Base-by-base conservation (phyloP, 352 stramenopile genomes). In the Phytopythium sindhum region DNA sequence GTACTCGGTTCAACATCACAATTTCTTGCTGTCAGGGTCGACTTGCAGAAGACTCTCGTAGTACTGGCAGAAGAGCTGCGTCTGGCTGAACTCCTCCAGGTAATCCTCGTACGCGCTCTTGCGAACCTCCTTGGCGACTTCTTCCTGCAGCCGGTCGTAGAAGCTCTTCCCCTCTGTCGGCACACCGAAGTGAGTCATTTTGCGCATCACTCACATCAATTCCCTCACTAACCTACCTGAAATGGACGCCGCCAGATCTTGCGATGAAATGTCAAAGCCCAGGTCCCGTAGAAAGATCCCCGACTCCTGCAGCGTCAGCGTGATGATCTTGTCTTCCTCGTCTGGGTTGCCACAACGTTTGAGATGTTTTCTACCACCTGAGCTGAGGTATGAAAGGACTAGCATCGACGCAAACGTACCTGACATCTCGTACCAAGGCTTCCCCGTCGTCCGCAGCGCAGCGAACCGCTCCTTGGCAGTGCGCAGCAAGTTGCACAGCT, bases 1-100 rank as follows among this genome's bases (percentile, higher is more conserved):
- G 42, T 12, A 47, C 11, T 44, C 14, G 35, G 14, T 14, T 50
- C 54, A 31, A 19, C 14, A 5, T 60, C 29, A 61, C 23, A 61
- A 58, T 57, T 72, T 66, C 61, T 33, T 28, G 42, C 64, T 68
- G 23, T 70, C 64, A 10, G 60, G 56, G 28, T 81, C 65, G 29
- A 72, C 72, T 63, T 88, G 68, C 29, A 95, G 64, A 4, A 86
- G 61, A 15, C 76, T 86, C 69, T 95, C 86, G 64, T 88, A 93
- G 65, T 93, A 95, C 67, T 93, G 80, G 57, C 83, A 95, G 57
- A 95, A 95, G 54, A 95, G 62, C 54, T 95, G 86, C 54, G 86
- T 95, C 68, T 95, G 84, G 23, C 79, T 90, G 48, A 95, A 93
- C 62, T 92, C 84, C 33, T 91, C 78, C 50, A 92, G 52, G 60